Evolutionary conservation across 768 basidiomycete species (phyloP), one percentile per base, ranked within the genome.

Genomic region (Pleurotus cornucopiae): DNA sequence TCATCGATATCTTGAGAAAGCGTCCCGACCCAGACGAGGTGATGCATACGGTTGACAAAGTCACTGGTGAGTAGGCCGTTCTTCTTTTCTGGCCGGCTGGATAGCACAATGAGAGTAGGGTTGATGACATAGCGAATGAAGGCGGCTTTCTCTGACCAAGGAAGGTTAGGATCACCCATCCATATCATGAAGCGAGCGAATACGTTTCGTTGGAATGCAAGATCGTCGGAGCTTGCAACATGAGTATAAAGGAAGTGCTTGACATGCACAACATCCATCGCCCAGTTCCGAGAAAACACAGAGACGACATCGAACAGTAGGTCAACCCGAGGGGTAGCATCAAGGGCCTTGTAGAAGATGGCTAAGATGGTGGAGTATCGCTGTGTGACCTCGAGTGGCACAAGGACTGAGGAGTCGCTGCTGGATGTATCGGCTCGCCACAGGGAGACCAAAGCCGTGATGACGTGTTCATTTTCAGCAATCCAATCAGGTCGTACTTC

Each of bases 171-270:
- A 54, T 88, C 83, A 47, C 82, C 81, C 69, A 95, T 96, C 84
- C 94, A 89, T 41, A 81, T 81, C 56, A 95, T 72, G 71, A 98
- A 98, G 54, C 91, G 85, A 67, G 85, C 77, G 37, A 99, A 73
- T 46, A 97, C 73, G 55, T 89, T 90, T n/a, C 91, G 84, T 40
- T 89, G 90, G 71, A 82, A 90, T 46, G 80, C 72, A 18, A 81
- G 66, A 60, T 88, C 82, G 21, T 84, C 75, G 64, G 80, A 88
- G 49, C 89, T 71, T 1, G 94, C 91, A 23, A 95, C 89, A 63
- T 93, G 89, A 11, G 79, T 74, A 64, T 94, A 96, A 3, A 99
- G 80, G 76, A 97, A 98, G 55, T 86, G 85, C 0, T 89, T 85
- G 14, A 90, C 76, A 41, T 76, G 81, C 26, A 91, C 82, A 14